A percentile compares a stretch with the other conserved stretches of the same genome.
phyloP scores from a whole-genome alignment of 805 yeast species.

The Barnettozyma sucrosica region DNA sequence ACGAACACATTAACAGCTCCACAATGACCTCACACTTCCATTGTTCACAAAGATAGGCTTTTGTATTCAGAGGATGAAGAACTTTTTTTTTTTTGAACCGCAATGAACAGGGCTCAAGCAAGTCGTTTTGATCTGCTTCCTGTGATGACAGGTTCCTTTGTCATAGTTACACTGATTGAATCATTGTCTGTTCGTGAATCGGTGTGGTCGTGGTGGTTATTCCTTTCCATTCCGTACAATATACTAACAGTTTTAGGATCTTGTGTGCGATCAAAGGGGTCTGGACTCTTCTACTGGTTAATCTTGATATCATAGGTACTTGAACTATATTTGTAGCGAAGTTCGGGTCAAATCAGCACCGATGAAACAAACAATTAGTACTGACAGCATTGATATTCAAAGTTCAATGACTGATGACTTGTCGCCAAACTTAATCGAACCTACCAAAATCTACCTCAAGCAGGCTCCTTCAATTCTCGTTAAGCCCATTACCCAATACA shows the following conservation, averaged over 20 bases:
- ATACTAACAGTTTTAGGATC: neutral
- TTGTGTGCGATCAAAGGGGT: neutral
- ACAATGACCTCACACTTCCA: neutral
- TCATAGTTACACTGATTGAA: constrained; percentile 82
- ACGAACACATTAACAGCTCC: neutral
- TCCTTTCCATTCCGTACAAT: neutral
- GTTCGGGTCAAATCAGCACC: too few species aligned
- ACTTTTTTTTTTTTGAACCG: constrained; percentile 27
- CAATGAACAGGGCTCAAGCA: constrained; percentile 18
- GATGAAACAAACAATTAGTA: too few species aligned
- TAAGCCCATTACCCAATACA: too few species aligned
- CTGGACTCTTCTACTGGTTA: neutral
- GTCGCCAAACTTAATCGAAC: too few species aligned
- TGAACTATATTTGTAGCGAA: too few species aligned
- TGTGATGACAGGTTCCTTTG: constrained; percentile 60
- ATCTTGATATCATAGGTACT: neutral
- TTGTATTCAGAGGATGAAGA: constrained; percentile 20
- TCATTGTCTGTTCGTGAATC: constrained; percentile 1
- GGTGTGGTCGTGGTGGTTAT: neutral
- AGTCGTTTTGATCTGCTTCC: constrained; percentile 34
- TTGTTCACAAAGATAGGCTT: neutral
- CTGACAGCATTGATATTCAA: too few species aligned
- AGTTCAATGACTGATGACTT: too few species aligned
- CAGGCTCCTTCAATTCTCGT: too few species aligned
- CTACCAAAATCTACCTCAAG: too few species aligned